These are phyloP conservation scores for Pseudonitzschia delicatissima DNA, from an alignment of 108 stramenopile species.

Conservation along the genomic window DNA sequence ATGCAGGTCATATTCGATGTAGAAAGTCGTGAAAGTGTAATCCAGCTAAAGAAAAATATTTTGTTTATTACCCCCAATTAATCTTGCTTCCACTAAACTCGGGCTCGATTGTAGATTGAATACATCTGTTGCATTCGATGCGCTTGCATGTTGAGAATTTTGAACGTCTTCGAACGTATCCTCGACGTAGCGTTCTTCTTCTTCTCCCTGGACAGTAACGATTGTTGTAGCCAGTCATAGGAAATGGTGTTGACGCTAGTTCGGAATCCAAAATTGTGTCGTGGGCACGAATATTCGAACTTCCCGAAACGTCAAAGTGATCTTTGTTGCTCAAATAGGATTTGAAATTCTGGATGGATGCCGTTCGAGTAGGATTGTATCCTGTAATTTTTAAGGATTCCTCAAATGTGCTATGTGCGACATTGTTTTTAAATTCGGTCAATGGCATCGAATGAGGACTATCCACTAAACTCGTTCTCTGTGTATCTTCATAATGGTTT, in stretches of 20 bases:
- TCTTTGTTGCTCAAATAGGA: constrained; percentile 9
- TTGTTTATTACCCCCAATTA: not conserved
- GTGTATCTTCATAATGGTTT: not conserved
- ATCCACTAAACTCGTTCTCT: not conserved
- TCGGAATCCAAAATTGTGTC: not conserved
- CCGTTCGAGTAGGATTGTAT: not conserved
- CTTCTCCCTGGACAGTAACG: not conserved
- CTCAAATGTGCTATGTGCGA: constrained; percentile 9
- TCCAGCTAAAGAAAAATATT: constrained; percentile 22
- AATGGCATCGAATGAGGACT: constrained; percentile 11
- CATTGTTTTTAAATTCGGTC: constrained; percentile 6
- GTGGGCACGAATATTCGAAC: constrained; percentile 3
- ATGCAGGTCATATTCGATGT: constrained; percentile 11
- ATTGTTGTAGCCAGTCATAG: constrained; percentile 10
- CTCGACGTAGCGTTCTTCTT: not conserved
- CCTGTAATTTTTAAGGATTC: constrained; percentile 11
- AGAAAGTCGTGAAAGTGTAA: constrained; percentile 22
- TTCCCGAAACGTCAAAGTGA: not conserved
- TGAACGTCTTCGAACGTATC: not conserved
- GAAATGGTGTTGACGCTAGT: constrained; percentile 1
- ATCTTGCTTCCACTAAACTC: constrained; percentile 5
- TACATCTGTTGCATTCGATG: constrained; percentile 11
- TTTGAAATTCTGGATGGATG: constrained; percentile 7
- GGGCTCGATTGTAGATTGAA: constrained; percentile 15
- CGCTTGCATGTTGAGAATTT: not conserved